phyloP scores from a whole-genome alignment of 441 rosid species.

The Gossypium trilobum region DNA sequence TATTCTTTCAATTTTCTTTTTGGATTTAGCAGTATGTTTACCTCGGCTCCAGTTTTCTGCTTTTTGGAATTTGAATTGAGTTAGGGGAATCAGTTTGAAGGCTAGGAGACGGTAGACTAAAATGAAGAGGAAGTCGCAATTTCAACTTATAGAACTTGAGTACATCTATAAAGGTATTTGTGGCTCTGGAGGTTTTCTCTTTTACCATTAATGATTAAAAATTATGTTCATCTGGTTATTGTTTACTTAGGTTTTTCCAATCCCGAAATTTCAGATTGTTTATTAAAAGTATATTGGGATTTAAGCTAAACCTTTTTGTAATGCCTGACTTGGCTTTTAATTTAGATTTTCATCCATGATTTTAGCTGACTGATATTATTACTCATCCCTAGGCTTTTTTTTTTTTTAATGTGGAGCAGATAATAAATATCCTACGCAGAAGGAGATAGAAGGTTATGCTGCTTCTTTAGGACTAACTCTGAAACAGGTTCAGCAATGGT shows the following conservation, averaged over 20 bases:
- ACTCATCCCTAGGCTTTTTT: not conserved
- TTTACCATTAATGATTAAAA: not conserved
- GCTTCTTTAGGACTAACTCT: slow-evolving; percentile 47
- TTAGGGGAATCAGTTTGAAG: slow-evolving; percentile 12
- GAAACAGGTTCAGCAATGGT: slow-evolving; percentile 74
- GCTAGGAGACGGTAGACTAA: slow-evolving; percentile 19
- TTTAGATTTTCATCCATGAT: not conserved
- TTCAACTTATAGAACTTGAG: slow-evolving; percentile 62
- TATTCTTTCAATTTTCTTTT: slow-evolving; percentile 2
- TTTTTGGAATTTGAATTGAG: slow-evolving; percentile 16
- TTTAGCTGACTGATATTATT: not conserved
- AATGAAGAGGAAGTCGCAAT: slow-evolving; percentile 62
- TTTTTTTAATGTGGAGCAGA: slow-evolving; percentile 36
- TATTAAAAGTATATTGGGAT: not conserved
- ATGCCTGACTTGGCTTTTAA: not conserved
- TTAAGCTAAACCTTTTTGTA: not conserved
- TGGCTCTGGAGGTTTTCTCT: not conserved
- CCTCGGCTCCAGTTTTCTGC: slow-evolving; percentile 22
- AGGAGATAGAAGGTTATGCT: slow-evolving; percentile 47
- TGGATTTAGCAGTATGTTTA: slow-evolving; percentile 22
- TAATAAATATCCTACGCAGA: slow-evolving; percentile 45
- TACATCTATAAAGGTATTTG: slow-evolving; percentile 46
- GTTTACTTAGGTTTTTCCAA: not conserved
- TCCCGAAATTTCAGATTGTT: not conserved
- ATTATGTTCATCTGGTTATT: not conserved